phyloP scores from a whole-genome alignment of 2,329 filamentous ascomycete genomes.

The Nectriaceae sp. region DNA sequence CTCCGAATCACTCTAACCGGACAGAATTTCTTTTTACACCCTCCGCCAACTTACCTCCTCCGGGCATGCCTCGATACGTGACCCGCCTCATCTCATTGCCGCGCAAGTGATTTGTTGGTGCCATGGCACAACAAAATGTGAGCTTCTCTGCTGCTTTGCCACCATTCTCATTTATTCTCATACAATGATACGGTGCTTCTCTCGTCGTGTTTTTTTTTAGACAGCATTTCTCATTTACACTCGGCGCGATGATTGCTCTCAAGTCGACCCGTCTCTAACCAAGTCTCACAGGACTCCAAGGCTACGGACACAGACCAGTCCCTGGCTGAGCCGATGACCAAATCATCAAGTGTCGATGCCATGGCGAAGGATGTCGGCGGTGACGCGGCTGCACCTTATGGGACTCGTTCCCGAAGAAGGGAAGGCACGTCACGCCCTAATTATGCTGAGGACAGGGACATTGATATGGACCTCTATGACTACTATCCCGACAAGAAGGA shows the following conservation, averaged over 20 bases:
- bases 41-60: constrained; percentile 25
- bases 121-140: constrained; percentile 44
- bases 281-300: constrained; percentile 34
- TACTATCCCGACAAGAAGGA: constrained; percentile 58
- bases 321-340: constrained; percentile 45
- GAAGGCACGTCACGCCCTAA: constrained; percentile 80
- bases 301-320: constrained; percentile 36
- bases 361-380: constrained; percentile 51
- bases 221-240: constrained; percentile 13
- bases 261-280: constrained; percentile 22
- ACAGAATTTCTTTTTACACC: constrained; percentile 14
- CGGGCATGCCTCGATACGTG: constrained; percentile 35
- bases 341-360: constrained; percentile 49
- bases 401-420: constrained; percentile 91
- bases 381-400: constrained; percentile 71
- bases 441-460: constrained; percentile 91
- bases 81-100: constrained; percentile 35
- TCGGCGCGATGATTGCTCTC: constrained; percentile 15
- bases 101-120: constrained; percentile 37
- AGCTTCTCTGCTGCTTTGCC: constrained; percentile 20
- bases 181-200: constrained; percentile 3
- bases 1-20: constrained; percentile 1
- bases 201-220: constrained; percentile 8
- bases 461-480: constrained; percentile 85
- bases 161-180: constrained; percentile 2